phyloP scores from a whole-genome alignment of 352 stramenopile genomes.

The Pythium rhizo-oryzae region DNA sequence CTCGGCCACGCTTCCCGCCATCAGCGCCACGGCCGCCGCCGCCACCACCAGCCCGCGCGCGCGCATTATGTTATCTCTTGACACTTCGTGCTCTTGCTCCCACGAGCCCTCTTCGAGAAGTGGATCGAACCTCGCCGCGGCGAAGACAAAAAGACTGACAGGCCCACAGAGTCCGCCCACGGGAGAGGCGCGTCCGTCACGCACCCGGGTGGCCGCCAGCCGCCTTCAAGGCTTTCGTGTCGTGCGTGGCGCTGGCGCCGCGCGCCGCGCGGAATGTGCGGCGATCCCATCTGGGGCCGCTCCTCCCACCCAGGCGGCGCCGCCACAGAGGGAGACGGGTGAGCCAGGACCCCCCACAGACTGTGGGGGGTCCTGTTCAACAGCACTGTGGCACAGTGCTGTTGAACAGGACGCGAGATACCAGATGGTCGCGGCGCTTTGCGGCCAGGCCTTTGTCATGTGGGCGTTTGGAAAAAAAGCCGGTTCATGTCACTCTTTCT shows the following conservation, averaged over 20 bases:
- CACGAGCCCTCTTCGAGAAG: background rate
- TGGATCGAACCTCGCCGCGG: background rate
- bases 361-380: too few species aligned
- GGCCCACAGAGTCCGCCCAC: too few species aligned
- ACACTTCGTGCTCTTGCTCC: background rate
- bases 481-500: background rate
- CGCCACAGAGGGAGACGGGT: background rate
- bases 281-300: constrained; percentile 4
- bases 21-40: background rate
- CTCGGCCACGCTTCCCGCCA: background rate
- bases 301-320: background rate
- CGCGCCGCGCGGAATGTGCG: constrained; percentile 14
- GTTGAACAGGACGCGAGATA: too few species aligned
- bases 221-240: background rate
- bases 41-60: background rate
- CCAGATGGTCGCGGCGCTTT: background rate
- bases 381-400: too few species aligned
- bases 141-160: too few species aligned
- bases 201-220: background rate
- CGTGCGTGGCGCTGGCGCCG: too few species aligned
- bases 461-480: background rate
- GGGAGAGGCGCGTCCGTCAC: background rate
- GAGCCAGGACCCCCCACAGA: too few species aligned
- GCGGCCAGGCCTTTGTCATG: background rate
- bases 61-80: background rate